A percentile compares a stretch with the other conserved stretches of the same genome.
Evolutionary conservation across 73 alveolate species (phyloP).

Genomic region (Paramecium sonneborni): DNA sequence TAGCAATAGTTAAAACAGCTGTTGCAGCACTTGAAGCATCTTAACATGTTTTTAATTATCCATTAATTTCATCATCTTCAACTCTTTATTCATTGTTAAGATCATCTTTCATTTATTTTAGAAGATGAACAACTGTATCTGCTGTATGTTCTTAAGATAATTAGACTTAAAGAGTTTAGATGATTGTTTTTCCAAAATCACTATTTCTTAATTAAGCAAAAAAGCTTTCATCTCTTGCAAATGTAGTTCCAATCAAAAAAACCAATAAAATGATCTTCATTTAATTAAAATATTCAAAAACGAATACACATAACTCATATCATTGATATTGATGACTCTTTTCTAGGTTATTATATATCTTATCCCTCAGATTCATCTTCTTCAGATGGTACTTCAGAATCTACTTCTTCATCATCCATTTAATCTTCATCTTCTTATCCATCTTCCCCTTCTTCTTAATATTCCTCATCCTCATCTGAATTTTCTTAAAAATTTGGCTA

Average conservation of each 20-base stretch:
- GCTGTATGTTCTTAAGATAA: background rate
- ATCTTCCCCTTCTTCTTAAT: background rate
- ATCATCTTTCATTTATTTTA: background rate
- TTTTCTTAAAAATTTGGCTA: background rate
- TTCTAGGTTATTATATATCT: background rate
- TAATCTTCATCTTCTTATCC: background rate
- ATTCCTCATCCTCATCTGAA: background rate
- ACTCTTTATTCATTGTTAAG: background rate
- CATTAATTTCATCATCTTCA: background rate
- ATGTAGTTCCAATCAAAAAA: too few species aligned
- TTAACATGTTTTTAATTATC: background rate
- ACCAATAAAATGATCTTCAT: too few species aligned
- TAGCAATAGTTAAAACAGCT: background rate
- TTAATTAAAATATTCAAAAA: too few species aligned
- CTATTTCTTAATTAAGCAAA: background rate
- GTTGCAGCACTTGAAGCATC: background rate
- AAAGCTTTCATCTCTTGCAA: background rate
- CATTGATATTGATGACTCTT: background rate
- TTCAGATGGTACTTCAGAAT: background rate
- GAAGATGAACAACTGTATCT: background rate
- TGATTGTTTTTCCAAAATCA: background rate
- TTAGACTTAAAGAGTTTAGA: background rate
- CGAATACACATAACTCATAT: background rate
- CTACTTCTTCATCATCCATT: background rate
- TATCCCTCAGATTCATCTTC: background rate